Conservation (phyloP, 129 eudicot genomes). For the Tanacetum coccineum region DNA sequence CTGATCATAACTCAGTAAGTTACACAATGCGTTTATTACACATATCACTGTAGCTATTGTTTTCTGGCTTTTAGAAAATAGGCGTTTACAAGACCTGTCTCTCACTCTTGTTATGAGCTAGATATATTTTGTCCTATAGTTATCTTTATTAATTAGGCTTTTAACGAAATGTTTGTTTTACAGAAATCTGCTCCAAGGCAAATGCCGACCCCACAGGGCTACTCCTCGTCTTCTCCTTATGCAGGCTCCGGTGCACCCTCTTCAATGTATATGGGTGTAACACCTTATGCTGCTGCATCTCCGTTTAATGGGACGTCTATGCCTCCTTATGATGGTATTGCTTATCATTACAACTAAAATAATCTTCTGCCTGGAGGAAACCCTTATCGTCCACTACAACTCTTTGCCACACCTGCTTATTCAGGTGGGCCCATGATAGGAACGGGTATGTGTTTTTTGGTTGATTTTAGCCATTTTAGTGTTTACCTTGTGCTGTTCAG, state of each 20-base stretch:
- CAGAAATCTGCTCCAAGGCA: slow-evolving; percentile 85
- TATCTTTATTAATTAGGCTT: neutral
- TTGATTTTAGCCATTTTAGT: too few relatives aligned
- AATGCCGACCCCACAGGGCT: slow-evolving; percentile 68
- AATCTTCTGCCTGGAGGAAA: slow-evolving; percentile 76
- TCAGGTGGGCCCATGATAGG: slow-evolving; percentile 78
- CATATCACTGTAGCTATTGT: neutral
- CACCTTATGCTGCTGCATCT: slow-evolving; percentile 76
- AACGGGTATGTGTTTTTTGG: slow-evolving; percentile 38
- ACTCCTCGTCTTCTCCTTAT: slow-evolving; percentile 64
- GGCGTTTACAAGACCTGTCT: neutral
- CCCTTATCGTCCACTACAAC: slow-evolving; percentile 69
- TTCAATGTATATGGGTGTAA: slow-evolving; percentile 78
- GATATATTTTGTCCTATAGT: neutral
- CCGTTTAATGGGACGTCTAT: slow-evolving; percentile 62
- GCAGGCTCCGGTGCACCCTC: slow-evolving; percentile 68
- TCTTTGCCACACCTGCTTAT: slow-evolving; percentile 71
- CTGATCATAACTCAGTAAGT: slow-evolving; percentile 87
- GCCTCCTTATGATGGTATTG: slow-evolving; percentile 82
- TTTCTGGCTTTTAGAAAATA: neutral
- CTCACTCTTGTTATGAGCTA: neutral
- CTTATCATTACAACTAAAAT: slow-evolving; percentile 65
- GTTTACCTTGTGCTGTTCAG: too few relatives aligned
- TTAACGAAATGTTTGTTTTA: slow-evolving; percentile 10
- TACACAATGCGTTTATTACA: slow-evolving; percentile 1